A percentile compares a stretch with the other conserved stretches of the same genome.
These are phyloP conservation scores for Exophiala spinifera DNA, from an alignment of 2,329 filamentous ascomycete species.

Conservation along the genomic window DNA sequence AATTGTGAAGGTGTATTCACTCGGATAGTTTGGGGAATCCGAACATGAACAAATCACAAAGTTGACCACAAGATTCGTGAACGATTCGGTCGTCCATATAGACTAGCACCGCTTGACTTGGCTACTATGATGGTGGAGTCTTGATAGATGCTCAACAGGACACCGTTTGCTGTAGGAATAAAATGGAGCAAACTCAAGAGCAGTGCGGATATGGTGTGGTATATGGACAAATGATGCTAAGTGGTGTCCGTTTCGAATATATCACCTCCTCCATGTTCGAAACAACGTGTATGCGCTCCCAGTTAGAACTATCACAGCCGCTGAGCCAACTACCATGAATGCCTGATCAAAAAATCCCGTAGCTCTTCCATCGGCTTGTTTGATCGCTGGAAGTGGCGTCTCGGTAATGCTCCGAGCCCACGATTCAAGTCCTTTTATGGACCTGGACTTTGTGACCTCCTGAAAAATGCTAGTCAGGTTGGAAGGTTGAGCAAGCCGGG, in stretches of 20 bases:
- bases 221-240: too few species aligned
- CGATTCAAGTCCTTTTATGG: neutral
- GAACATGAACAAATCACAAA: too few species aligned
- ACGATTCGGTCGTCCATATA: too few species aligned
- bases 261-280: neutral
- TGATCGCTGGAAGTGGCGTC: slow-evolving; percentile 35
- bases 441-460: neutral
- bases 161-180: too few species aligned
- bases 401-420: slow-evolving; percentile 13
- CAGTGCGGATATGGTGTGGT: too few species aligned
- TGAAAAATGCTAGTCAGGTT: neutral
- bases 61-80: too few species aligned
- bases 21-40: too few species aligned
- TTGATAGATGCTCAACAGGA: neutral
- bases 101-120: neutral
- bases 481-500: slow-evolving; percentile 1
- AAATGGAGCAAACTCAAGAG: too few species aligned
- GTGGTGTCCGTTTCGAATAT: too few species aligned
- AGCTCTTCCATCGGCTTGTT: slow-evolving; percentile 35
- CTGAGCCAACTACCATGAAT: slow-evolving; percentile 32
- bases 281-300: slow-evolving; percentile 1
- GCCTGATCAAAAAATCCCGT: slow-evolving; percentile 52
- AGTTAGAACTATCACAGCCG: neutral
- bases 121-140: neutral
- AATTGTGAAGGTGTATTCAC: too few species aligned